Conservation (phyloP, 495 filamentous ascomycete species). For the Penicillium canariense region DNA sequence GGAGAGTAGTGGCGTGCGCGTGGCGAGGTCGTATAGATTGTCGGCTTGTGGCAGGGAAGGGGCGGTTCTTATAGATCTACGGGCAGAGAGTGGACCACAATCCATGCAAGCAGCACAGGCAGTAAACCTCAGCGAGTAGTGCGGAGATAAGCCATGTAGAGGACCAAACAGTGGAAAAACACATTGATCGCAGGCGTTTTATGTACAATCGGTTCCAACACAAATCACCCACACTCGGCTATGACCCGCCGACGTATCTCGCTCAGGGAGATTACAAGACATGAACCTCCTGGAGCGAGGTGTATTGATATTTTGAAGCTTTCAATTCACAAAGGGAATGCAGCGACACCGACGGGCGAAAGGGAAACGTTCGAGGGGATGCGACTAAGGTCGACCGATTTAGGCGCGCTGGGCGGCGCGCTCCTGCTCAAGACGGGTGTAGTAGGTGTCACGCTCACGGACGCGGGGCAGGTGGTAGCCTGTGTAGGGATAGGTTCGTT, state of each 20-base stretch:
- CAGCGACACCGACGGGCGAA: conserved; percentile 24
- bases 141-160: background rate
- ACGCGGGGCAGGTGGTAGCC: conserved; percentile 78
- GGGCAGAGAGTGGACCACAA: background rate
- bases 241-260: conserved; percentile 17
- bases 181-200: conserved; percentile 26
- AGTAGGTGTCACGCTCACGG: conserved; percentile 71
- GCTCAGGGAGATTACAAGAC: conserved; percentile 3
- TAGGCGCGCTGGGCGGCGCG: conserved; percentile 48
- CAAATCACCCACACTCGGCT: conserved; percentile 15
- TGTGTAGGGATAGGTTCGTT: conserved; percentile 19
- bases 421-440: conserved; percentile 72
- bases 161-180: conserved; percentile 8
- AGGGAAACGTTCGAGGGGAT: conserved; percentile 10
- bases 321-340: conserved; percentile 18
- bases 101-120: background rate
- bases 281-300: conserved; percentile 3
- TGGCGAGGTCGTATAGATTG: background rate
- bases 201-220: conserved; percentile 30
- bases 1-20: background rate
- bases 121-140: background rate
- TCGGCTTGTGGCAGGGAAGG: background rate
- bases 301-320: conserved; percentile 5
- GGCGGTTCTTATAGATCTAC: background rate
- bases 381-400: conserved; percentile 21